phyloP scores from a whole-genome alignment of 129 eudicot genomes.

The Helianthus annuus region HanXRQr2.0-SUNRISE NC_035445.2:172964977-172965476 shows the following conservation, averaged over 20 bases:
- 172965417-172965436: too few species aligned
- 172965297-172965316: not conserved
- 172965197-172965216: conserved; percentile 37
- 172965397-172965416: too few species aligned
- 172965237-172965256: not conserved
- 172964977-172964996: not conserved
- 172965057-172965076: conserved; percentile 11
- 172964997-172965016: not conserved
- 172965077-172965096: conserved; percentile 54
- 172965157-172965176: conserved; percentile 61
- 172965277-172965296: not conserved
- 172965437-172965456: too few species aligned
- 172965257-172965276: not conserved
- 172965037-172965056: too few species aligned
- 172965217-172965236: conserved; percentile 7
- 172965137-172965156: conserved; percentile 51
- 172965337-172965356: not conserved
- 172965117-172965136: conserved; percentile 63
- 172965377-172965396: too few species aligned
- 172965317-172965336: too few species aligned
- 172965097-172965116: conserved; percentile 56
- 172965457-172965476: too few species aligned
- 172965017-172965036: not conserved
- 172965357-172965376: not conserved
- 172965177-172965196: conserved; percentile 62